A percentile compares a stretch with the other conserved stretches of the same genome.
Conservation (phyloP, 2,329 filamentous ascomycete species). For the Sporothrix dimorphospora region DNA sequence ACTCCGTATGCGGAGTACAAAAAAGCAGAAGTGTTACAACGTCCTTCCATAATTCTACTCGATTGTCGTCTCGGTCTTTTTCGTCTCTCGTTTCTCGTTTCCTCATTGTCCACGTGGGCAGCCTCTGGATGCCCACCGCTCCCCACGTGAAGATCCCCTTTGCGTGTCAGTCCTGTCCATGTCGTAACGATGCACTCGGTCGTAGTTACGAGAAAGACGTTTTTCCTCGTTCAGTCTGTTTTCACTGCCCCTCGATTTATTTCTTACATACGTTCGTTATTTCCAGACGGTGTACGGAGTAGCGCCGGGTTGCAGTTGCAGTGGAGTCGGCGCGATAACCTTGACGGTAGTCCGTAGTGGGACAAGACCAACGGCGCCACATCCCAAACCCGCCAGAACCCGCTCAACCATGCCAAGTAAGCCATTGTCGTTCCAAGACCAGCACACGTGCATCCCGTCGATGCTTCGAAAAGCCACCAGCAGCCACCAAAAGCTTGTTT, state of each 20-base stretch:
- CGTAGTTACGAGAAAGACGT: background rate
- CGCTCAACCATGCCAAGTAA: background rate
- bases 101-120: background rate
- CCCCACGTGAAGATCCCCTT: background rate
- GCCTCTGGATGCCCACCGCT: background rate
- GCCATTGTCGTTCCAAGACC: slow-evolving; percentile 12
- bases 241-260: no score
- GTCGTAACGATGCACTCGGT: no score
- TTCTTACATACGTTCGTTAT: background rate
- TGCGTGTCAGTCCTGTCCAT: background rate
- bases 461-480: no score
- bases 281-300: background rate
- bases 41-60: background rate
- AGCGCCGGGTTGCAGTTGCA: background rate
- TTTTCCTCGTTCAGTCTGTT: no score
- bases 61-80: no score
- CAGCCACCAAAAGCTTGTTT: slow-evolving; percentile 10
- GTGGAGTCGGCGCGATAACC: background rate
- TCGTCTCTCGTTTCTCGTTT: background rate
- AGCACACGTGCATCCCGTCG: background rate
- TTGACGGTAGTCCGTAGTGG: no score
- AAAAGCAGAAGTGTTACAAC: background rate
- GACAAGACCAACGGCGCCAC: no score
- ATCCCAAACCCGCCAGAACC: background rate
- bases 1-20: background rate